phyloP scores from a whole-genome alignment of 1,139 yeast species.

The Pichia sp. region DNA sequence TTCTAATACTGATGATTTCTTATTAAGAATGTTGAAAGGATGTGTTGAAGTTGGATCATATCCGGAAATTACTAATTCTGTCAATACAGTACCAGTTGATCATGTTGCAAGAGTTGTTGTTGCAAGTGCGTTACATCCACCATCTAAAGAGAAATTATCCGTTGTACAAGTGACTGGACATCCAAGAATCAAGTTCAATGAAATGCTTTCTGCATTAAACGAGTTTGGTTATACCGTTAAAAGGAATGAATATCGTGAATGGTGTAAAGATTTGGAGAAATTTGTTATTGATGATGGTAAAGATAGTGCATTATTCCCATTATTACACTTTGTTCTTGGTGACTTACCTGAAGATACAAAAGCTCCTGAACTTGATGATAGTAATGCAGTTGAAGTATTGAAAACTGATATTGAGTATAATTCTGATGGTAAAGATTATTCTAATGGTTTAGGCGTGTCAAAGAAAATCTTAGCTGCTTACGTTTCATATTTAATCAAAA shows the following conservation, averaged over 20 bases:
- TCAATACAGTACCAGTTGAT: slow-evolving; percentile 96
- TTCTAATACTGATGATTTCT: slow-evolving; percentile 92
- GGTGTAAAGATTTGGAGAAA: slow-evolving; percentile 72
- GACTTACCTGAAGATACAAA: slow-evolving; percentile 83
- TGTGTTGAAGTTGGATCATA: slow-evolving; percentile 77
- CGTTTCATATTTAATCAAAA: slow-evolving; percentile 67
- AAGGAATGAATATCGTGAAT: slow-evolving; percentile 59
- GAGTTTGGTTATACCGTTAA: slow-evolving; percentile 66
- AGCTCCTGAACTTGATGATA: slow-evolving; percentile 92
- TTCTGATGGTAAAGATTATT: slow-evolving; percentile 45
- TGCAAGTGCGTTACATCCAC: slow-evolving; percentile 77
- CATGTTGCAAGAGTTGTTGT: slow-evolving; percentile 91
- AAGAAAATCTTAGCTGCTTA: slow-evolving; percentile 62
- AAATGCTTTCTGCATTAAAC: slow-evolving; percentile 58
- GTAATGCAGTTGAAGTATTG: slow-evolving; percentile 64
- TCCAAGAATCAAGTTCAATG: slow-evolving; percentile 77
- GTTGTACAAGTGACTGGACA: slow-evolving; percentile 98
- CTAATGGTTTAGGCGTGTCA: slow-evolving; percentile 69
- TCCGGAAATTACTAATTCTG: slow-evolving; percentile 81
- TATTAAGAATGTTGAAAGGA: slow-evolving; percentile 90
- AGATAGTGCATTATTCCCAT: slow-evolving; percentile 86
- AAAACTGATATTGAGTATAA: slow-evolving; percentile 40
- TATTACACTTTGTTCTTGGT: slow-evolving; percentile 88
- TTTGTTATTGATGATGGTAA: slow-evolving; percentile 60
- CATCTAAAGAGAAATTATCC: slow-evolving; percentile 37